phyloP scores from a whole-genome alignment of 805 yeast genomes.

The Wickerhamomyces queroliae region DNA sequence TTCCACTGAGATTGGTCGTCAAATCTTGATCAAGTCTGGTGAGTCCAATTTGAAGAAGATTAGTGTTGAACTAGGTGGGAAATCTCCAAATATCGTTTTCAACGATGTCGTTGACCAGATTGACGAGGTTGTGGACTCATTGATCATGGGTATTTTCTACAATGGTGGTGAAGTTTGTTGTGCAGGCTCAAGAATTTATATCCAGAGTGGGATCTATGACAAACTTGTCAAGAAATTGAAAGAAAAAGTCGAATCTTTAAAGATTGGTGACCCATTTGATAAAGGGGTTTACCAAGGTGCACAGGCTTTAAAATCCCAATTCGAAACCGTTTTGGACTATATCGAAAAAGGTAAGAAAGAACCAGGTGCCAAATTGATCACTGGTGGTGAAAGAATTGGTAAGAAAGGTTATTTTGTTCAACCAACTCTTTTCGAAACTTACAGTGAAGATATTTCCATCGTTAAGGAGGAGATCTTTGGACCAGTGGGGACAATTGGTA shows the following conservation, averaged over 20 bases:
- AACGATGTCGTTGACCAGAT: slow-evolving; percentile 9
- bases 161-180: slow-evolving; percentile 58
- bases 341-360: slow-evolving; percentile 37
- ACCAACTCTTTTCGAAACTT: slow-evolving; percentile 37
- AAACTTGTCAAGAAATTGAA: slow-evolving; percentile 35
- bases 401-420: slow-evolving; percentile 29
- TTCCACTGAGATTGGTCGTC: slow-evolving; percentile 38
- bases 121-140: slow-evolving; percentile 38
- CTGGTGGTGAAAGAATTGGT: slow-evolving; percentile 23
- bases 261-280: slow-evolving; percentile 30
- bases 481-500: slow-evolving; percentile 34
- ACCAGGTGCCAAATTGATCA: slow-evolving; percentile 37
- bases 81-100: slow-evolving; percentile 1
- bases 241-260: slow-evolving; percentile 13
- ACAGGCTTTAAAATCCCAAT: slow-evolving; percentile 27
- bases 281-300: slow-evolving; percentile 26
- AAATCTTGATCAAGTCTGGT: slow-evolving; percentile 31
- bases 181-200: slow-evolving; percentile 50
- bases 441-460: slow-evolving; percentile 29
- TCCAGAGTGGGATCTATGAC: slow-evolving; percentile 45
- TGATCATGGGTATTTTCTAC: slow-evolving; percentile 43
- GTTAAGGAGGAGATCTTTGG: slow-evolving; percentile 40
- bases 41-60: slow-evolving; percentile 34
- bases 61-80: slow-evolving; percentile 26
- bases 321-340: slow-evolving; percentile 34